phyloP scores from a whole-genome alignment of 139 green algal species.

The Desmodesmus armatus region DNA sequence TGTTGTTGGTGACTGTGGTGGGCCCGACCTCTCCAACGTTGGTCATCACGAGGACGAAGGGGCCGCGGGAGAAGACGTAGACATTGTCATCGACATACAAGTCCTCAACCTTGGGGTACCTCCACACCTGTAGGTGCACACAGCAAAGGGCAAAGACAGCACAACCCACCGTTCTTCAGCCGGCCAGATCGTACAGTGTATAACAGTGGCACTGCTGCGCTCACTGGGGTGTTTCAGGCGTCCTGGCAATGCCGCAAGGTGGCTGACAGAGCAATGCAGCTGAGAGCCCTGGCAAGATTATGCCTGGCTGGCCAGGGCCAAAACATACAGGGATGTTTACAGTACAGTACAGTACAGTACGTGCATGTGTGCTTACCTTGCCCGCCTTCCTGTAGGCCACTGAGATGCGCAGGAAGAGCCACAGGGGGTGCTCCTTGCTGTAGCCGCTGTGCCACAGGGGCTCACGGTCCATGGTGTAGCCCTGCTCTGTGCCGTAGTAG shows the following conservation, averaged over 20 bases:
- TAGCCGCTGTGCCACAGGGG: constrained; percentile 1
- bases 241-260: too few species aligned
- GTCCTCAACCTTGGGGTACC: too few species aligned
- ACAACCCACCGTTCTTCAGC: too few species aligned
- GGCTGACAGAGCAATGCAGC: too few species aligned
- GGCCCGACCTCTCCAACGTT: background rate
- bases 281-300: too few species aligned
- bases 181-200: too few species aligned
- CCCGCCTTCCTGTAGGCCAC: background rate
- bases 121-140: background rate
- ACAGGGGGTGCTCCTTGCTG: constrained; percentile 34
- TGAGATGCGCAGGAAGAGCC: constrained; percentile 1
- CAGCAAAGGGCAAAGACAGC: background rate
- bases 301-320: too few species aligned
- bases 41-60: background rate
- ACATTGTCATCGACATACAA: background rate
- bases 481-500: constrained; percentile 55
- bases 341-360: too few species aligned
- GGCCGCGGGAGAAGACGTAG: background rate
- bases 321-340: too few species aligned
- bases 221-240: too few species aligned
- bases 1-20: background rate
- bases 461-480: background rate
- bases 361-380: too few species aligned
- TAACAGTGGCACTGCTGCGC: too few species aligned